Percentiles rank a stretch among this genome's conserved stretches.
phyloP scores from a whole-genome alignment of 306 rosid species.

The Dryas drummondii region DNA sequence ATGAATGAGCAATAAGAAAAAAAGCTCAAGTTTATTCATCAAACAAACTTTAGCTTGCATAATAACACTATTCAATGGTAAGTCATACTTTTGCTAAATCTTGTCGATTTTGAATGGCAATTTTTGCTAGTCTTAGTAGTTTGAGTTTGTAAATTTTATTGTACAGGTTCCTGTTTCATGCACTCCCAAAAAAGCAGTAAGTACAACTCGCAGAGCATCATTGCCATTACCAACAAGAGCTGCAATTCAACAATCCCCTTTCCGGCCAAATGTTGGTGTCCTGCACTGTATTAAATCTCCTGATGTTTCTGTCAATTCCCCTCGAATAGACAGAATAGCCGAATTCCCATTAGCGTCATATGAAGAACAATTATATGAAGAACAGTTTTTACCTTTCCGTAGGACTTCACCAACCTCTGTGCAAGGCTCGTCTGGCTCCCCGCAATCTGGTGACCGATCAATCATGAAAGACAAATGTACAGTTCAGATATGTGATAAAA shows the following conservation, averaged over 20 bases:
- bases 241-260: constrained; percentile 43
- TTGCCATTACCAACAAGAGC: constrained; percentile 59
- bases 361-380: constrained; percentile 63
- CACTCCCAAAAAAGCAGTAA: constrained; percentile 38
- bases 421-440: constrained; percentile 60
- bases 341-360: constrained; percentile 86
- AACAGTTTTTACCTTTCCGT: constrained; percentile 43
- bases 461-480: constrained; percentile 93
- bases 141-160: constrained; percentile 30
- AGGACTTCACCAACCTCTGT: constrained; percentile 44
- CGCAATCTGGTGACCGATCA: constrained; percentile 49
- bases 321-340: constrained; percentile 91
- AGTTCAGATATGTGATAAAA: constrained; percentile 53
- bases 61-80: too few species aligned
- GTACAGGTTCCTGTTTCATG: constrained; percentile 55
- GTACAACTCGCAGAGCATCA: constrained; percentile 71
- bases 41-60: neutral
- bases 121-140: constrained; percentile 15
- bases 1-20: too few species aligned
- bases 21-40: neutral
- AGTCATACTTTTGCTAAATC: neutral
- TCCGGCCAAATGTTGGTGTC: constrained; percentile 39
- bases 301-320: constrained; percentile 90
- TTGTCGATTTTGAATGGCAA: constrained; percentile 1
- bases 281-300: constrained; percentile 65